These are phyloP conservation scores for Dothistroma septosporum DNA, from an alignment of 2,329 filamentous ascomycete species.

Conservation along the genomic window DNA sequence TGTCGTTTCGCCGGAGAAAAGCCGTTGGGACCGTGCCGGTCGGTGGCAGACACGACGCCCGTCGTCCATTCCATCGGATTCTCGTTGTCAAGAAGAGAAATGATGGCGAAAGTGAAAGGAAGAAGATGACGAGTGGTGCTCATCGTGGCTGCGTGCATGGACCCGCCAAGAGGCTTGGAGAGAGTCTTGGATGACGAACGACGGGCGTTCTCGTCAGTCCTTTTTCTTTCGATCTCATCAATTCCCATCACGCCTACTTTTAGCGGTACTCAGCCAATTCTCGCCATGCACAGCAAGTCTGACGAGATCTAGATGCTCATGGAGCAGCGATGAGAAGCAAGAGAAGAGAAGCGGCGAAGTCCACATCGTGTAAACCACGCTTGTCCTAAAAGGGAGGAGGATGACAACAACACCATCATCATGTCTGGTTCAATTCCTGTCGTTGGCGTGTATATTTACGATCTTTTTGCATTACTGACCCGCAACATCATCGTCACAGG, in stretches of 20 bases:
- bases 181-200: background rate
- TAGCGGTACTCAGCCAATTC: background rate
- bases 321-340: background rate
- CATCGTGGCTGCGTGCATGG: background rate
- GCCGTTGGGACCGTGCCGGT: background rate
- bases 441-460: background rate
- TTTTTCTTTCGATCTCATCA: background rate
- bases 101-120: background rate
- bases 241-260: background rate
- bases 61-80: background rate
- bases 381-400: background rate
- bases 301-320: background rate
- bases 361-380: background rate
- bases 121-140: background rate
- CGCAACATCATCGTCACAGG: background rate
- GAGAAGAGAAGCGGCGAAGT: background rate
- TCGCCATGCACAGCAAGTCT: background rate
- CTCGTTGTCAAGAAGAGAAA: background rate
- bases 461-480: background rate
- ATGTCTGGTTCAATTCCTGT: background rate
- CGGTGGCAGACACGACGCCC: background rate
- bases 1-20: conserved; percentile 4
- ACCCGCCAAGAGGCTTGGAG: background rate
- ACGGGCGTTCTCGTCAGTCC: background rate
- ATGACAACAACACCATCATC: background rate